Evolutionary conservation across 495 filamentous ascomycete species (phyloP), one percentile per base, ranked within the genome.

Genomic region (Hypoxylon subgilvum): DNA sequence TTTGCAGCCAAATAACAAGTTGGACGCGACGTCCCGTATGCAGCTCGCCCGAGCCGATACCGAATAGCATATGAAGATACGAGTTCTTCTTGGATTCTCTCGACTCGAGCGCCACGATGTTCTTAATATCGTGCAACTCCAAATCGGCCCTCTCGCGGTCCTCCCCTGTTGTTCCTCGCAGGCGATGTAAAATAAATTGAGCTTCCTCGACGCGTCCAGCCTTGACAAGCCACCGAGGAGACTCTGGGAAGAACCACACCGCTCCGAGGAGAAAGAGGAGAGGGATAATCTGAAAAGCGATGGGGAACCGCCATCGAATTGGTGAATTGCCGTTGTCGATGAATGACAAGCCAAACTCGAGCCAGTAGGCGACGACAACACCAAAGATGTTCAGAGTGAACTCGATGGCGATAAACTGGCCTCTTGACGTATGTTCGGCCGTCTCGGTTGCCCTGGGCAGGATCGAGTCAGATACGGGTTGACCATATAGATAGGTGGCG

Each of bases 331-430:
- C 82, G 21, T 73, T 74, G 38, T 85, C 77, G 60, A 86, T 61
- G 22, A 57, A 70, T 5, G 80, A 82, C n/a, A 83, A 70, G 7
- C 83, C 84, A 63, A 85, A 90, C 65, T 88, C 86, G 18, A 89
- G 74, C 87, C 86, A 89, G 55, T 88, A 89, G 4, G 86, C 86
- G 14, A 89, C 73, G 2, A 88, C 86, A 3, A 90, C 86, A 66
- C 87, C 87, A 32, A 88, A 85, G 54, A 89, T 89, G 61, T 90
- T 89, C 10, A 88, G 63, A 0, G 85, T 88, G 59, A 90, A 88
- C 59, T 89, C 87, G 47, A 88, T 88, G 3, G 86, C 82, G 49
- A 89, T 82, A 60, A 88, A 89, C 40, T 86, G 79, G 3, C 87
- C 87, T 36, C 87, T 81, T 2, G 83, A 86, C 4, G 80, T 88